Evolutionary conservation across 1,284 basidiomycete species (phyloP), one percentile per base, ranked within the genome.

Genomic region (Boletus austroedulis): DNA sequence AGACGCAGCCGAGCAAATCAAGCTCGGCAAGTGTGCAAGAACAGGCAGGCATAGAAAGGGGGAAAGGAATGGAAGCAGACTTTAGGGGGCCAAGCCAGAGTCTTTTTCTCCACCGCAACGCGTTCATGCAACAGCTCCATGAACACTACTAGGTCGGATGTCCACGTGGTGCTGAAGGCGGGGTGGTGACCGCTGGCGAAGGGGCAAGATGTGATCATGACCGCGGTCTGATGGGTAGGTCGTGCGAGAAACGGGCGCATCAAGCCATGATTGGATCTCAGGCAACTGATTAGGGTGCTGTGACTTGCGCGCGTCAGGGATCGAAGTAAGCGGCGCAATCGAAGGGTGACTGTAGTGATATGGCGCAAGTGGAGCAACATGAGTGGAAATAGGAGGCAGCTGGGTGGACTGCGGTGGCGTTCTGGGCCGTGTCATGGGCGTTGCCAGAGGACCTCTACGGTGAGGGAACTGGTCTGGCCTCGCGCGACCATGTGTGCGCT

Each of bases 391-490:
- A 62, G 73, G 71, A 40, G 73, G 73, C 24, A 73, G 59, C 57
- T 75, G 73, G n/a, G 75, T 66, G 28, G 74, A 66, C 57, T 77
- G 71, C 56, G 77, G 71, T 50, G 77, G 77, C 36, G 72, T 75
- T 62, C 72, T 73, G 11, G 73, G 63, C 56, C 72, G 62, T 44
- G 61, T 55, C 61, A 75, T 65, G 43, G 72, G 67, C 34, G 75
- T 71, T 19, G 85, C 80, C 43, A 89, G 75, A 1, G 87, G 86
- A 1, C 87, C 88, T 38, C 88, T 81, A 66, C 88, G 88, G 76
- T 89, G 87, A 15, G 87, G 88, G 72, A 91, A 90, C 66, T 90
- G 89, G 59, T 90, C 88, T 0, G 89, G 89, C 45, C 90, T 78
- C 15, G 89, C 86, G 21, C 89, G 82, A 21, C 86, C 87, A 71